Evolutionary conservation across 345 rosid species (phyloP), one percentile per base, ranked within the genome.

Genomic region (Bruguiera parviflora): DNA sequence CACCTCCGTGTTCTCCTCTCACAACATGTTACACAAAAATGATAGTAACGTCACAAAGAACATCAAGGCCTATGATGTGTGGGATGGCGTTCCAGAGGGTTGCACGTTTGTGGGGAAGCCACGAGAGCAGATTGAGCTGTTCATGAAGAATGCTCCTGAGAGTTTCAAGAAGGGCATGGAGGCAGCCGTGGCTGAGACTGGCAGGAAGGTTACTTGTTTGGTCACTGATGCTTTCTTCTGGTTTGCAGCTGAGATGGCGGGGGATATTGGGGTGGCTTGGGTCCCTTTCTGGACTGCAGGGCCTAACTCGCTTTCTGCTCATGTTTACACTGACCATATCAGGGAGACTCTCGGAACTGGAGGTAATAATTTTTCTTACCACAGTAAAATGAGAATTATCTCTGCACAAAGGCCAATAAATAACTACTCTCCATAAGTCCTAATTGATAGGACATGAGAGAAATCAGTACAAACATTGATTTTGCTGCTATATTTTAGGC

Each of bases 41-140:
- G 49, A 43, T 15, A 0, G 10, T 15, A 13, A n/a, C 22, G 15
- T 35, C 27, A 53, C 20, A 1, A 24, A 37, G 5, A 80, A 78
- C 64, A 19, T 83, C 59, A 65, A 22, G 24, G 62, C 81, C 5
- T 69, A 32, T 51, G 62, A 81, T 20, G 76, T 81, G 28, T 53
- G 58, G 13, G 78, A 74, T 10, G 85, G 85, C 13, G 72, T 73
- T 24, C 84, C 81, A 0, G 71, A 74, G 25, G 74, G 73, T 5
- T 65, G 75, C 53, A 62, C 66, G 51, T 68, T 74, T 9, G 9
- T 33, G 1, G 83, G 84, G 52, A 79, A 65, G 59, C 81, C 53
- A 13, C 77, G 64, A 65, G 84, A 75, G 76, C 68, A 64, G 31
- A 77, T 83, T 4, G 84, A 67, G 66, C 33, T 79, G 47, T 85